Evolutionary conservation across 352 stramenopile species (phyloP).

Genomic region (Globisporangium acanthophoron): DNA sequence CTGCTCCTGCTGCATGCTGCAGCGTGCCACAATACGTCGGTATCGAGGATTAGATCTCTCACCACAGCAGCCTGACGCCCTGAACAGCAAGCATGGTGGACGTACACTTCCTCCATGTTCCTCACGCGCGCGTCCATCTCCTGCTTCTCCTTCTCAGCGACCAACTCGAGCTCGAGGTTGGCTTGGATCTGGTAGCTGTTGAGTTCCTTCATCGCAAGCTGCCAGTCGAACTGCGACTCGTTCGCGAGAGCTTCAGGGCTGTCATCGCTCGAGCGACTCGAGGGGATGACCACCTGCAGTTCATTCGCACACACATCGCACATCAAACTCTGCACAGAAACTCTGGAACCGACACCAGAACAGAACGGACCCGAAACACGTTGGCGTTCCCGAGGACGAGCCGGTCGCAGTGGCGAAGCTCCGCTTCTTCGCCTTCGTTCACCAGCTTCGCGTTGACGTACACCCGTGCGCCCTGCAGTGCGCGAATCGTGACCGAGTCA

Average conservation of each 20-base stretch:
- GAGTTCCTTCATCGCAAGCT: conserved; percentile 77
- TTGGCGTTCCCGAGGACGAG: conserved; percentile 76
- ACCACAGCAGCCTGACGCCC: not conserved
- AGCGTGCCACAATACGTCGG: not conserved
- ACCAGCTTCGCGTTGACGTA: conserved; percentile 68
- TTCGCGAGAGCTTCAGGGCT: conserved; percentile 26
- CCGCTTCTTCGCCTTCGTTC: conserved; percentile 21
- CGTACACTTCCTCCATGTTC: conserved; percentile 71
- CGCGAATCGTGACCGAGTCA: conserved; percentile 27
- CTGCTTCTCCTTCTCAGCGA: conserved; percentile 61
- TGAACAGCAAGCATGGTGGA: not conserved
- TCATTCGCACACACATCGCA: not conserved
- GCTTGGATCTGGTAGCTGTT: conserved; percentile 68
- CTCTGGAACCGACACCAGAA: no score
- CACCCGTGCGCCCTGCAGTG: conserved; percentile 41
- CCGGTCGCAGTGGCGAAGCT: conserved; percentile 59
- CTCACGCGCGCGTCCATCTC: conserved; percentile 74
- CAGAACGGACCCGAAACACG: conserved; percentile 48
- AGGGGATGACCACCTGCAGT: conserved; percentile 51
- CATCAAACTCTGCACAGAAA: not conserved
- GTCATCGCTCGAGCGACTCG: conserved; percentile 16
- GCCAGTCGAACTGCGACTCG: conserved; percentile 66
- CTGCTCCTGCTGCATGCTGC: conserved; percentile 54
- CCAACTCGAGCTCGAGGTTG: conserved; percentile 45
- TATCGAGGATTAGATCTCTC: not conserved